Percentiles rank a stretch among this genome's conserved stretches.
Evolutionary conservation across 148 eudicot species (phyloP).

Genomic region (Tetragonia tetragonoides): DNA sequence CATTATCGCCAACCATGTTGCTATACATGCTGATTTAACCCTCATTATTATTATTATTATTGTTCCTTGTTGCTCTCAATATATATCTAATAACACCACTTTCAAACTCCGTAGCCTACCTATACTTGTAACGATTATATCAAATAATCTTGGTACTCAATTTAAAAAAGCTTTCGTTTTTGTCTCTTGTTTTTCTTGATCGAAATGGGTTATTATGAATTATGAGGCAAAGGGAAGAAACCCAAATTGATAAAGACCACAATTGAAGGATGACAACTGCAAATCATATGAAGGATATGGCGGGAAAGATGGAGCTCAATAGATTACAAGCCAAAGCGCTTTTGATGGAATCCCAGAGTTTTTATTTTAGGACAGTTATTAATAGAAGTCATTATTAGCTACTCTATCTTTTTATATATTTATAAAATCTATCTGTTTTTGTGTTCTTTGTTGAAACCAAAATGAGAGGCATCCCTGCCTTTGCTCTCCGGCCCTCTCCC

Average conservation of each 20-base stretch:
- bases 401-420: background rate
- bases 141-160: background rate
- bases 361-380: background rate
- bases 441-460: background rate
- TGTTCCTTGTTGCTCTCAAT: background rate
- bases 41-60: slow-evolving; percentile 5
- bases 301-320: background rate
- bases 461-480: slow-evolving; percentile 7
- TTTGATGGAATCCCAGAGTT: slow-evolving; percentile 11
- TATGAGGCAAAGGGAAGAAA: background rate
- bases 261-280: background rate
- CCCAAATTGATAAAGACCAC: background rate
- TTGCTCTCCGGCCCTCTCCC: background rate
- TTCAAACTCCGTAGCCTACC: background rate
- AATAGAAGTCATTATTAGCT: background rate
- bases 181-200: too few relatives aligned
- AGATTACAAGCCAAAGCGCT: slow-evolving; percentile 10
- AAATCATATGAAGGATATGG: background rate
- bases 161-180: too few relatives aligned
- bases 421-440: background rate
- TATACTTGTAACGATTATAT: background rate
- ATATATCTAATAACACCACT: background rate
- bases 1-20: slow-evolving; percentile 13
- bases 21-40: slow-evolving; percentile 2
- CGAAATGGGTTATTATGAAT: background rate